Evolutionary conservation across 805 yeast genomes (phyloP).

Genomic region (Pichia exigua): DNA sequence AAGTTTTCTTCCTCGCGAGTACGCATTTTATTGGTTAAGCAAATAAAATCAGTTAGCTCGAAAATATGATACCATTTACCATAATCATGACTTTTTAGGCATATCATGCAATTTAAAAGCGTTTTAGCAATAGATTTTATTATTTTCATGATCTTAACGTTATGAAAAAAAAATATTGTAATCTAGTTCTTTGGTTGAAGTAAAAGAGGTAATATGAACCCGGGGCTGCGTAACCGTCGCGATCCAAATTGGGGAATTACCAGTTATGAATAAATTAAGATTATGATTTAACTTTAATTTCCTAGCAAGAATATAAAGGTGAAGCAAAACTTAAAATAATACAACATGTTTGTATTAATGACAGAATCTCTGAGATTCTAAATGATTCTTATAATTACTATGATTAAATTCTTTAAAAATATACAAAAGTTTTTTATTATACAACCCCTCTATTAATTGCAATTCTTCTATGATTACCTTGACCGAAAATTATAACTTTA

Average conservation of each 20-base stretch:
- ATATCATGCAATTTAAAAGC: neutral
- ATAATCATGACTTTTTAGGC: neutral
- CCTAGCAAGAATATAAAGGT: no score
- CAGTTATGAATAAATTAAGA: neutral
- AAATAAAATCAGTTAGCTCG: neutral
- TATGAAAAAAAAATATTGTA: no score
- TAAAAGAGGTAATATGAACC: neutral
- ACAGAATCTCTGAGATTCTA: no score
- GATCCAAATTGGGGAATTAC: neutral
- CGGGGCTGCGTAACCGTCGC: conserved; percentile 1
- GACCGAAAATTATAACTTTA: conserved; percentile 60
- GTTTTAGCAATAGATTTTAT: neutral
- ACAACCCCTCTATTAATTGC: conserved; percentile 18
- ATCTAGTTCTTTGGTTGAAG: neutral
- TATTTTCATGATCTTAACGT: neutral
- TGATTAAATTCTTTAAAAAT: neutral
- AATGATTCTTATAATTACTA: neutral
- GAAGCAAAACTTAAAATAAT: no score
- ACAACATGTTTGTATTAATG: no score
- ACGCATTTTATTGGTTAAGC: neutral
- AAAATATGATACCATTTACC: neutral
- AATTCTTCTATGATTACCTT: conserved; percentile 60
- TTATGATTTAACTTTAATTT: neutral
- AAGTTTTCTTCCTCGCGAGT: neutral
- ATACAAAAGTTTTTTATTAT: neutral